phyloP scores from a whole-genome alignment of 805 yeast species.

The Blastobotrys attinorum region DNA sequence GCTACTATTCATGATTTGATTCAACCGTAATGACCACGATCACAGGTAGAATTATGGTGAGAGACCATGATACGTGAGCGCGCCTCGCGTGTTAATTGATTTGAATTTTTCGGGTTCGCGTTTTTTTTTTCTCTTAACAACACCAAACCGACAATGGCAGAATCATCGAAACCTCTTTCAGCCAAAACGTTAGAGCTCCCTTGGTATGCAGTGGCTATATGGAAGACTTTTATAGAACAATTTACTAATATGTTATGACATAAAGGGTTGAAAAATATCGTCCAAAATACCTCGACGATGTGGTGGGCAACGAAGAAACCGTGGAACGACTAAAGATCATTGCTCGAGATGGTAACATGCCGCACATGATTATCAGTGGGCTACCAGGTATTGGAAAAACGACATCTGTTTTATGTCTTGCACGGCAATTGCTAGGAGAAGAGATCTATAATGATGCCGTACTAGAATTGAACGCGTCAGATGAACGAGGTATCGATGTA shows the following conservation, averaged over 20 bases:
- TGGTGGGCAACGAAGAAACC: conserved; percentile 91
- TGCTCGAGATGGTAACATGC: conserved; percentile 92
- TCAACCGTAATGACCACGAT: too few species aligned
- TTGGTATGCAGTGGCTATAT: conserved; percentile 15
- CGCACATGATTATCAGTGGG: conserved; percentile 89
- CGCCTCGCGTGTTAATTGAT: too few species aligned
- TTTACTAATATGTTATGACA: not conserved
- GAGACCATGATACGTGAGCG: too few species aligned
- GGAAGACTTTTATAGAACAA: not conserved
- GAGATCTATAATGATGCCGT: conserved; percentile 75
- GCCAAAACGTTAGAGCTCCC: conserved; percentile 11
- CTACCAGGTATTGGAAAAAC: conserved; percentile 97
- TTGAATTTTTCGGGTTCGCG: too few species aligned
- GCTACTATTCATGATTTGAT: too few species aligned
- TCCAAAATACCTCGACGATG: conserved; percentile 68
- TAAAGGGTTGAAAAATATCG: conserved; percentile 91
- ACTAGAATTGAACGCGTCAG: conserved; percentile 89
- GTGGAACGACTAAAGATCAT: conserved; percentile 75
- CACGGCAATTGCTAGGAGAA: conserved; percentile 71
- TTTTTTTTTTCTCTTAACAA: too few species aligned
- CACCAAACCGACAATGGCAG: too few species aligned
- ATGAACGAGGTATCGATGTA: conserved; percentile 95
- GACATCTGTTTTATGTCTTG: conserved; percentile 85
- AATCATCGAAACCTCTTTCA: too few species aligned
- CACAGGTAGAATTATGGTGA: too few species aligned